phyloP scores from a whole-genome alignment of 768 basidiomycete species.

The Coprinopsis cinerea region DNA sequence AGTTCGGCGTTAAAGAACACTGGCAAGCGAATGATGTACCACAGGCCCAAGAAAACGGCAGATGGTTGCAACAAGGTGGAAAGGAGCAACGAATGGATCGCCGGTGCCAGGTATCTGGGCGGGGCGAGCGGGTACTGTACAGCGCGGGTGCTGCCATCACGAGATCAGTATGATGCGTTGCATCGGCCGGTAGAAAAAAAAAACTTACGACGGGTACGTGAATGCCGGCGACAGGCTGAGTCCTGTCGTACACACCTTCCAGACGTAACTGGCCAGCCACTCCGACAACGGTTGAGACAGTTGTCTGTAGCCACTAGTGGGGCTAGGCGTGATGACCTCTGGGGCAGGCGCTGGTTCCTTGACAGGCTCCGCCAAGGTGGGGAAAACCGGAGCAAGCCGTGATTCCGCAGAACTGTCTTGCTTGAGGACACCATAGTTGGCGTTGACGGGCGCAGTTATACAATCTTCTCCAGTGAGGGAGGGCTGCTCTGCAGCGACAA shows the following conservation, averaged over 20 bases:
- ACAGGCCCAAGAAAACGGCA: slow-evolving; percentile 68
- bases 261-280: slow-evolving; percentile 75
- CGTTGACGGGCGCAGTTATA: slow-evolving; percentile 8
- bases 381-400: slow-evolving; percentile 21
- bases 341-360: slow-evolving; percentile 32
- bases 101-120: slow-evolving; percentile 49
- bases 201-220: slow-evolving; percentile 49
- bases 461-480: slow-evolving; percentile 12
- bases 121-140: slow-evolving; percentile 38
- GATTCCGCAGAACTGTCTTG: slow-evolving; percentile 10
- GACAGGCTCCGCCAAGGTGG: slow-evolving; percentile 27
- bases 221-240: slow-evolving; percentile 51
- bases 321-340: slow-evolving; percentile 43
- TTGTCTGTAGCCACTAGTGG: slow-evolving; percentile 58
- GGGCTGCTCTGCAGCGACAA: slow-evolving; percentile 39
- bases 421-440: slow-evolving; percentile 11
- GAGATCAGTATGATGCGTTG: slow-evolving; percentile 7
- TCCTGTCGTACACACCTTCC: slow-evolving; percentile 78
- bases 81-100: slow-evolving; percentile 67
- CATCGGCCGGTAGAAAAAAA: slow-evolving; percentile 2
- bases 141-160: slow-evolving; percentile 9
- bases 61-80: slow-evolving; percentile 81
- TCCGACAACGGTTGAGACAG: slow-evolving; percentile 72
- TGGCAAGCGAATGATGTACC: slow-evolving; percentile 78
- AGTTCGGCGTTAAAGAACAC: slow-evolving; percentile 56